phyloP scores from a whole-genome alignment of 1,284 basidiomycete genomes.

The Erythrobasidium hasegawianum region DNA sequence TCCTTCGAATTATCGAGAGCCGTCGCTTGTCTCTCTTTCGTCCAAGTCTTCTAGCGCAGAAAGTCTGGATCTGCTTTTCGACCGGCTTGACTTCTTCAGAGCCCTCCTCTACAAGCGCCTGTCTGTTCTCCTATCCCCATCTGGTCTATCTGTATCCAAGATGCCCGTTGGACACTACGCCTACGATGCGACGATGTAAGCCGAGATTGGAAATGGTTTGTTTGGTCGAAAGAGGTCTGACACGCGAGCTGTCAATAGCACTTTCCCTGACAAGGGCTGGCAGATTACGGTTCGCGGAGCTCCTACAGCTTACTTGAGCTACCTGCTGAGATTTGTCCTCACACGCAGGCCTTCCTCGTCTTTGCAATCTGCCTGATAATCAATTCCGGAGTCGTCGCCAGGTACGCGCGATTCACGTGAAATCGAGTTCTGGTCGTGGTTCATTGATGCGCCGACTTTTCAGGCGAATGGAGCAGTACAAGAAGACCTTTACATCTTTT shows the following conservation, averaged over 20 bases:
- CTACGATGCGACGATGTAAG: conserved; percentile 32
- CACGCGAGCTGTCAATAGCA: conserved; percentile 1
- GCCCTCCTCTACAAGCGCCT: too few species aligned
- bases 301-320: too few species aligned
- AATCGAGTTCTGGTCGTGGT: background rate
- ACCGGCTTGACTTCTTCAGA: too few species aligned
- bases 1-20: too few species aligned
- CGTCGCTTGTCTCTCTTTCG: too few species aligned
- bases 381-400: conserved; percentile 21
- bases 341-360: conserved; percentile 7
- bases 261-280: conserved; percentile 30
- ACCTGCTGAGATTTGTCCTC: too few species aligned
- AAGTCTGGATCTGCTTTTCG: too few species aligned
- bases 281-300: conserved; percentile 6
- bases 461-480: conserved; percentile 13
- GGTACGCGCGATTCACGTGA: background rate
- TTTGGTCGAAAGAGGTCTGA: too few species aligned
- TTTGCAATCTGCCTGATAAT: conserved; percentile 26
- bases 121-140: too few species aligned
- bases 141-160: too few species aligned
- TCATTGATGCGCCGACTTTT: background rate
- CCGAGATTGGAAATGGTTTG: too few species aligned
- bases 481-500: conserved; percentile 10
- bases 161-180: conserved; percentile 30
- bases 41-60: too few species aligned